These are phyloP conservation scores for Phanerochaete carnosa DNA, from an alignment of 768 basidiomycete genomes.

Conservation along the genomic window DNA sequence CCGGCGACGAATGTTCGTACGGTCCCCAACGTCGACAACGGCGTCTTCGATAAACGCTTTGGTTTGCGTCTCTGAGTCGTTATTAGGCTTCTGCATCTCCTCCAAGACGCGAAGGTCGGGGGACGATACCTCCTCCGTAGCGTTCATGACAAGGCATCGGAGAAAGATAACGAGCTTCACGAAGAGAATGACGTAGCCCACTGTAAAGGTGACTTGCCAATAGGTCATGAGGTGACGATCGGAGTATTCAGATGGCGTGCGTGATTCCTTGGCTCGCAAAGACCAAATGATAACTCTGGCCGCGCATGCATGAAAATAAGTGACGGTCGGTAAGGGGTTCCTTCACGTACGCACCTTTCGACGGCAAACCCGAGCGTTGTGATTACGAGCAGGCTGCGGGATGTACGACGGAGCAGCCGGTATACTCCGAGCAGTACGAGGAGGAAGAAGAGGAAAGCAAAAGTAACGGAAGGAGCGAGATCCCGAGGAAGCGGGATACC, in stretches of 20 bases:
- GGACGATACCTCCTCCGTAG: too few species aligned
- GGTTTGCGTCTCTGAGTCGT: too few species aligned
- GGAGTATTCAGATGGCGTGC: not conserved
- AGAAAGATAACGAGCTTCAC: too few species aligned
- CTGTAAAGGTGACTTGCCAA: constrained; percentile 6
- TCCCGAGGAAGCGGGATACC: constrained; percentile 10
- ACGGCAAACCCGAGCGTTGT: constrained; percentile 11
- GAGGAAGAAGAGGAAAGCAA: constrained; percentile 15
- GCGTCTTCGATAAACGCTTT: too few species aligned
- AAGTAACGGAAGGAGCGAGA: constrained; percentile 24
- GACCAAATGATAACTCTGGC: not conserved
- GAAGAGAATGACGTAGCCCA: constrained; percentile 1
- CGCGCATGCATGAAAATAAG: not conserved
- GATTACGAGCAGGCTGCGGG: constrained; percentile 12
- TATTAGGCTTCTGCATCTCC: too few species aligned
- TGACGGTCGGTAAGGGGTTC: not conserved
- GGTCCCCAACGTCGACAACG: too few species aligned
- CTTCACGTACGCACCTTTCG: constrained; percentile 14
- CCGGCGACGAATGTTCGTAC: too few species aligned
- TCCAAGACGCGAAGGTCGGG: too few species aligned
- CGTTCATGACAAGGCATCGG: too few species aligned
- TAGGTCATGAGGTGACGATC: constrained; percentile 1
- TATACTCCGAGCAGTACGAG: constrained; percentile 14
- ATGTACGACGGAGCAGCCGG: constrained; percentile 5
- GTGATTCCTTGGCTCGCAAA: not conserved